Evolutionary conservation across 1,139 yeast species (phyloP).

Genomic region (Yamadazyma siamensis): DNA sequence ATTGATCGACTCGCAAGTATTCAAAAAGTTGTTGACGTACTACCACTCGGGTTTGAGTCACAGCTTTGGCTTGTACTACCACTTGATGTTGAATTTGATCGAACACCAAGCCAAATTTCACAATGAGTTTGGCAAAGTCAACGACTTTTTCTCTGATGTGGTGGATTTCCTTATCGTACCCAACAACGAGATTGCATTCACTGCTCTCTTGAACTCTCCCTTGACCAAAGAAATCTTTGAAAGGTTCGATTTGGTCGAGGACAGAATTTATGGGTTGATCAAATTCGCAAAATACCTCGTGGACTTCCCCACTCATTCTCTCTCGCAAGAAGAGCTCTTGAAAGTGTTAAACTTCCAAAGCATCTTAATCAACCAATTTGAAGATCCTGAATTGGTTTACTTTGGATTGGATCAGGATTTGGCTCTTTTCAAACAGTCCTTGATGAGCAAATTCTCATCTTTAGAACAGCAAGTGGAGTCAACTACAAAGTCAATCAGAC

Average conservation of each 20-base stretch:
- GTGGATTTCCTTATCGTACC: slow-evolving; percentile 9
- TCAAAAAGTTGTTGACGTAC: slow-evolving; percentile 31
- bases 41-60: slow-evolving; percentile 23
- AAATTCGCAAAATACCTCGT: slow-evolving; percentile 24
- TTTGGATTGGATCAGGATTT: slow-evolving; percentile 38
- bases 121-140: slow-evolving; percentile 20
- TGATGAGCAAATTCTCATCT: slow-evolving; percentile 18
- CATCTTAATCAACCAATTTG: slow-evolving; percentile 45
- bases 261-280: slow-evolving; percentile 35
- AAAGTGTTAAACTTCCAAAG: slow-evolving; percentile 33
- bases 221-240: slow-evolving; percentile 27
- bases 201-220: slow-evolving; percentile 24
- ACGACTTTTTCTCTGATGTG: slow-evolving; percentile 33
- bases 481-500: slow-evolving; percentile 20
- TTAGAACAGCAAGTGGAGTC: slow-evolving; percentile 4
- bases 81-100: slow-evolving; percentile 31
- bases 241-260: slow-evolving; percentile 26
- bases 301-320: slow-evolving; percentile 13
- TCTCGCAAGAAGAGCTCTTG: slow-evolving; percentile 10
- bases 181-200: slow-evolving; percentile 5
- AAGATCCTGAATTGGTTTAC: slow-evolving; percentile 50
- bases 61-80: slow-evolving; percentile 28
- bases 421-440: slow-evolving; percentile 19
- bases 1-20: slow-evolving; percentile 22
- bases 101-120: slow-evolving; percentile 34